phyloP scores from a whole-genome alignment of 352 stramenopile species.

The Globisporangium abappressorium region DNA sequence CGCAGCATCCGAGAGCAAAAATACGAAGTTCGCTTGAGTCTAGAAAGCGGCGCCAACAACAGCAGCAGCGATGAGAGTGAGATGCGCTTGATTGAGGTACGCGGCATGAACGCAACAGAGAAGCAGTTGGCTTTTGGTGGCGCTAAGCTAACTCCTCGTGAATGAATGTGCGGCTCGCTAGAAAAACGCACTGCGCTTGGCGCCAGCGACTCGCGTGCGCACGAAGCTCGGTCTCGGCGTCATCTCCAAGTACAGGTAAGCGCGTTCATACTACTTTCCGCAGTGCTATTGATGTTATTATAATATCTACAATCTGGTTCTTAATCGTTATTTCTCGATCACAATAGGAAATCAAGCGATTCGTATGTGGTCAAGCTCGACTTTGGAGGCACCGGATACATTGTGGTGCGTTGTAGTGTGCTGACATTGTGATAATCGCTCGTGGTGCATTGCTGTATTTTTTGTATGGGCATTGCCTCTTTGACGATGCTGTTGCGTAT shows the following conservation, averaged over 20 bases:
- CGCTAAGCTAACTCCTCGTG: not conserved
- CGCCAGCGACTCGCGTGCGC: constrained; percentile 29
- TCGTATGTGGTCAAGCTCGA: constrained; percentile 43
- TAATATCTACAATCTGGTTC: not conserved
- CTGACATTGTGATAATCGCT: not conserved
- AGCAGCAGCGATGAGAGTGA: not conserved
- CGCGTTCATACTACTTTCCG: too few relatives aligned
- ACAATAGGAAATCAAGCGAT: constrained; percentile 25
- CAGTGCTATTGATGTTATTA: not conserved
- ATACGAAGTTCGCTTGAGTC: constrained; percentile 16
- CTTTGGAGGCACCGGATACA: constrained; percentile 37
- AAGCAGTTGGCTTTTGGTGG: not conserved
- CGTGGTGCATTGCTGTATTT: not conserved
- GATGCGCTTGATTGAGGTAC: constrained; percentile 7
- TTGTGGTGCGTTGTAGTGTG: constrained; percentile 15
- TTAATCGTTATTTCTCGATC: not conserved
- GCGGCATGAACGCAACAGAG: not conserved
- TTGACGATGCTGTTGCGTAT: not conserved
- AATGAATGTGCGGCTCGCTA: not conserved
- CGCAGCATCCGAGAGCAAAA: constrained; percentile 21
- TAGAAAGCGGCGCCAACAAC: not conserved
- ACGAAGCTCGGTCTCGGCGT: constrained; percentile 32
- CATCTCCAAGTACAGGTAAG: constrained; percentile 27
- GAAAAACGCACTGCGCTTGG: constrained; percentile 36
- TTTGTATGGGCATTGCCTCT: not conserved